Evolutionary conservation across 768 basidiomycete genomes (phyloP).

Genomic region (Lyophyllum semitale): DNA sequence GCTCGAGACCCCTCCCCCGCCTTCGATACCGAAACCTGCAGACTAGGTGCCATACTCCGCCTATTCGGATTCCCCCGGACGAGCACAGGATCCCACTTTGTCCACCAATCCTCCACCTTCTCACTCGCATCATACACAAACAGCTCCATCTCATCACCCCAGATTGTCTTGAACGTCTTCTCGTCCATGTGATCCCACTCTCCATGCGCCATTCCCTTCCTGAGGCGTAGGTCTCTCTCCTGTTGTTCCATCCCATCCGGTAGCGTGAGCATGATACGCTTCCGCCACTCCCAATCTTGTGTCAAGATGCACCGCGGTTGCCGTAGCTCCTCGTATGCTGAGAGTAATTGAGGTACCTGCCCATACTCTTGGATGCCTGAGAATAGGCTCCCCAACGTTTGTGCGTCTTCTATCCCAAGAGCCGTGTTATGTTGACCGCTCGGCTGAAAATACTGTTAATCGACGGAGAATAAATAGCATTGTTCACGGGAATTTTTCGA

Average conservation of each 20-base stretch:
- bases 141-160: conserved; percentile 53
- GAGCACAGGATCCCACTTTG: conserved; percentile 42
- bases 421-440: conserved; percentile 52
- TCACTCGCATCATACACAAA: conserved; percentile 56
- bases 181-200: conserved; percentile 49
- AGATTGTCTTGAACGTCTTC: conserved; percentile 43
- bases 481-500: conserved; percentile 8
- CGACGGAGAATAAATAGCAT: not conserved
- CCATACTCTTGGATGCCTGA: conserved; percentile 45
- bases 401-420: conserved; percentile 63
- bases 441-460: conserved; percentile 38
- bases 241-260: conserved; percentile 45
- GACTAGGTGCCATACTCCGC: conserved; percentile 13
- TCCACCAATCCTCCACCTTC: conserved; percentile 67
- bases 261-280: conserved; percentile 45
- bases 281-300: conserved; percentile 44
- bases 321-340: conserved; percentile 61
- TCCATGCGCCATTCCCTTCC: conserved; percentile 31
- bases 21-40: conserved; percentile 25
- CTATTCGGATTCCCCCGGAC: conserved; percentile 20
- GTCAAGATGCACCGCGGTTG: conserved; percentile 51
- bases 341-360: conserved; percentile 52
- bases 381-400: conserved; percentile 61
- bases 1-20: not conserved
- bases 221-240: conserved; percentile 43